Evolutionary conservation across 495 filamentous ascomycete genomes (phyloP).

Genomic region (Neurospora sp.): DNA sequence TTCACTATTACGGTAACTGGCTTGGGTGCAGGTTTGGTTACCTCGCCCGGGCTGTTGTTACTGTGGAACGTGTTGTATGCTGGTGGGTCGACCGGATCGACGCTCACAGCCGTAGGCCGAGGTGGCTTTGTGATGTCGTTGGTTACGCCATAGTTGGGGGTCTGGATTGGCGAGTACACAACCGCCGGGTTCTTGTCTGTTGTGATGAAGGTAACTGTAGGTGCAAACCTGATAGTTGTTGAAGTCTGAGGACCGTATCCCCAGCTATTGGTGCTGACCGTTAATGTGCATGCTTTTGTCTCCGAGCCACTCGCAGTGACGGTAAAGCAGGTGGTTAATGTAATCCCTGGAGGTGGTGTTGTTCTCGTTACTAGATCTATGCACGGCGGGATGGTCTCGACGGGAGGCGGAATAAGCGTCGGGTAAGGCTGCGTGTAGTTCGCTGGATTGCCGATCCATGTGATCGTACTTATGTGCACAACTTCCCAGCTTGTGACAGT

Average conservation of each 20-base stretch:
- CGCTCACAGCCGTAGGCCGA: slow-evolving; percentile 7
- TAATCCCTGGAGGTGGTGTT: slow-evolving; percentile 20
- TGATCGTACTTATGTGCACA: slow-evolving; percentile 34
- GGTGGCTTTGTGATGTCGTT: neutral
- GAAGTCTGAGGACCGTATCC: slow-evolving; percentile 9
- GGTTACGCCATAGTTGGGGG: slow-evolving; percentile 34
- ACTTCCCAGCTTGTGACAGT: slow-evolving; percentile 25
- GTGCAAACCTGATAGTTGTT: neutral
- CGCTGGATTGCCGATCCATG: slow-evolving; percentile 31
- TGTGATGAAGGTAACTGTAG: slow-evolving; percentile 29
- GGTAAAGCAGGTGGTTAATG: slow-evolving; percentile 26
- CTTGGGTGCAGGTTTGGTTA: neutral
- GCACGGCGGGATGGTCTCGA: slow-evolving; percentile 23
- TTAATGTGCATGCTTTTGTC: slow-evolving; percentile 18
- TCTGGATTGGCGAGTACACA: slow-evolving; percentile 26
- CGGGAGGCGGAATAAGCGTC: slow-evolving; percentile 23
- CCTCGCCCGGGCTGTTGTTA: slow-evolving; percentile 2
- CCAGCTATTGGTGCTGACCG: slow-evolving; percentile 10
- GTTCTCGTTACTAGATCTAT: slow-evolving; percentile 9
- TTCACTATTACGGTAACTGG: slow-evolving; percentile 30
- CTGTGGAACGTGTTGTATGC: slow-evolving; percentile 15
- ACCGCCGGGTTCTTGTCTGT: slow-evolving; percentile 43
- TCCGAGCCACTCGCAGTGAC: slow-evolving; percentile 5
- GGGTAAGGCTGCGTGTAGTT: slow-evolving; percentile 36
- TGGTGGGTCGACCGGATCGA: slow-evolving; percentile 20